Evolutionary conservation across 2,329 filamentous ascomycete genomes (phyloP).

Genomic region (Botrytis hyacinthi): DNA sequence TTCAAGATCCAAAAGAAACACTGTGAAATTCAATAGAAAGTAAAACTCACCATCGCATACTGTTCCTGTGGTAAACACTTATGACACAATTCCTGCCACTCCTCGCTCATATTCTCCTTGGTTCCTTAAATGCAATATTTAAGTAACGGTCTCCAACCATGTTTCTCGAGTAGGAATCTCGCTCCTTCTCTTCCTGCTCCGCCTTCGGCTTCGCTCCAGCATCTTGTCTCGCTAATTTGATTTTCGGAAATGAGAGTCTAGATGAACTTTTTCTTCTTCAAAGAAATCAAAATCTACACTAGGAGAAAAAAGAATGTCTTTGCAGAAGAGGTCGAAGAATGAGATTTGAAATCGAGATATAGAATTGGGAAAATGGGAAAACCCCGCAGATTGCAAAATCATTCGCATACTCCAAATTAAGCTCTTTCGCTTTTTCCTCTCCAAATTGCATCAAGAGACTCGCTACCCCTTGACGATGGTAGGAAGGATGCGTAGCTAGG

Average conservation of each 20-base stretch:
- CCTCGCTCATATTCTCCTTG: constrained; percentile 3
- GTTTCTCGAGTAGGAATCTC: constrained; percentile 11
- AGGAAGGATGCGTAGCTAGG: constrained; percentile 1
- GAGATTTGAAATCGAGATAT: neutral
- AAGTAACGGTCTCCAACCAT: neutral
- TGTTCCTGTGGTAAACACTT: constrained; percentile 5
- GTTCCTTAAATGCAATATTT: constrained; percentile 5
- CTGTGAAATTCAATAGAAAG: no score
- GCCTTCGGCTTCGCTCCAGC: neutral
- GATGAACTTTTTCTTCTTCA: no score
- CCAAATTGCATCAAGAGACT: neutral
- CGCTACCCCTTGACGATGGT: neutral
- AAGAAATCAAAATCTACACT: neutral
- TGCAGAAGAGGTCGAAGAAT: neutral
- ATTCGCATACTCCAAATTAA: neutral
- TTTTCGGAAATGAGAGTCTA: no score
- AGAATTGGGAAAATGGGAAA: neutral
- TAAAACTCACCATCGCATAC: neutral
- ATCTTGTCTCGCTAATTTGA: neutral
- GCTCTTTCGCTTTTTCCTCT: constrained; percentile 3
- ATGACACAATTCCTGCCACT: neutral
- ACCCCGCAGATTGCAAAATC: no score
- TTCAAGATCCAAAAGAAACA: neutral
- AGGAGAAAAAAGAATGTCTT: neutral
- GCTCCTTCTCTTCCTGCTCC: neutral